These are phyloP conservation scores for Thermothelomyces thermophilus DNA, from an alignment of 2,329 filamentous ascomycete genomes.

Conservation along the genomic window DNA sequence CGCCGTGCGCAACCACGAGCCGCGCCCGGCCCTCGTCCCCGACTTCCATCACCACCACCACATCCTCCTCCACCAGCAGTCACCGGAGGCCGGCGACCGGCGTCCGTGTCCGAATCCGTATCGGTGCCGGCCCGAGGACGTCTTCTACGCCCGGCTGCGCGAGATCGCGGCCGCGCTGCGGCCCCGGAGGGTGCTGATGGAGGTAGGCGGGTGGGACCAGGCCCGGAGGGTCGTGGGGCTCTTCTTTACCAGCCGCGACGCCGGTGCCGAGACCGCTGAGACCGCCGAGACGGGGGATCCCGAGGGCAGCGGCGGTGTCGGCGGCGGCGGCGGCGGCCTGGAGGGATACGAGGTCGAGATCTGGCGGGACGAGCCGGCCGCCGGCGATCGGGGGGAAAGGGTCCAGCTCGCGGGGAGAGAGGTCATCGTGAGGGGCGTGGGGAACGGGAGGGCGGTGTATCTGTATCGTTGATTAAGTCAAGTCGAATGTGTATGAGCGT, in stretches of 20 bases:
- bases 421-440: slow-evolving; percentile 41
- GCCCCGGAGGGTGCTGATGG: slow-evolving; percentile 56
- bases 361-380: slow-evolving; percentile 54
- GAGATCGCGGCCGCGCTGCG: slow-evolving; percentile 42
- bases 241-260: neutral
- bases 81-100: too few relatives aligned
- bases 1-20: slow-evolving; percentile 78
- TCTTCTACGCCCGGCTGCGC: slow-evolving; percentile 64
- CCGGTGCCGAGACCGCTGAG: neutral
- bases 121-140: slow-evolving; percentile 34
- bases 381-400: slow-evolving; percentile 20
- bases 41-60: slow-evolving; percentile 1
- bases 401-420: slow-evolving; percentile 19
- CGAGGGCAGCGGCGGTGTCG: slow-evolving; percentile 28
- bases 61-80: too few relatives aligned
- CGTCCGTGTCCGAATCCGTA: too few relatives aligned
- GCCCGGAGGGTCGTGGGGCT: slow-evolving; percentile 55
- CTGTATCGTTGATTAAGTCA: neutral
- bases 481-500: neutral
- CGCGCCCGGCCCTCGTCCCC: slow-evolving; percentile 65
- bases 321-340: slow-evolving; percentile 19
- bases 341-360: slow-evolving; percentile 47
- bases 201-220: slow-evolving; percentile 65
- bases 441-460: slow-evolving; percentile 41
- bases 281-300: too few relatives aligned